Conservation (phyloP, 352 stramenopile genomes). For the Phytopythium boreale region DNA sequence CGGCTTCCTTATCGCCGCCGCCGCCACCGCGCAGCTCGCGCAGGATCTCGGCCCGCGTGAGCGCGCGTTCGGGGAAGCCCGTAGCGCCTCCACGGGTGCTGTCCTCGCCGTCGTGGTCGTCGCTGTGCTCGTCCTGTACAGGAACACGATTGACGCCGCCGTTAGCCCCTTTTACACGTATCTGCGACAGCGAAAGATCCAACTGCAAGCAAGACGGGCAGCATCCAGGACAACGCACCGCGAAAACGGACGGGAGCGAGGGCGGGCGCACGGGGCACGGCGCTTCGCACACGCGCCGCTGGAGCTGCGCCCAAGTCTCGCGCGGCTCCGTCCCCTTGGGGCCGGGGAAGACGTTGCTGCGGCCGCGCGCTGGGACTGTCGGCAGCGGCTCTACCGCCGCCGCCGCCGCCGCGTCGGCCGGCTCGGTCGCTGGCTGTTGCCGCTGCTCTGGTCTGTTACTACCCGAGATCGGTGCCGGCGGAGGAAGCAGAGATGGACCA, state of each 20-base stretch:
- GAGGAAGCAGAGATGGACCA: background rate
- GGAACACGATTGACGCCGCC: background rate
- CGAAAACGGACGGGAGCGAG: constrained; percentile 48
- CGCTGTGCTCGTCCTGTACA: background rate
- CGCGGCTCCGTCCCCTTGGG: constrained; percentile 25
- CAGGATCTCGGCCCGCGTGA: constrained; percentile 58
- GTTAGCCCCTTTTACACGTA: background rate
- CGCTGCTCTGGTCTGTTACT: background rate
- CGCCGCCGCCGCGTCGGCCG: background rate
- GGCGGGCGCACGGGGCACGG: constrained; percentile 43
- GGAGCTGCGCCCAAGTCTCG: constrained; percentile 60
- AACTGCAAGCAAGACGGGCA: too few relatives aligned
- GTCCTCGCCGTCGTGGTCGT: constrained; percentile 10
- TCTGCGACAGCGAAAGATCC: background rate
- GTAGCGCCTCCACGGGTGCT: background rate
- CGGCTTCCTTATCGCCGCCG: background rate
- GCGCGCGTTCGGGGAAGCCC: constrained; percentile 26
- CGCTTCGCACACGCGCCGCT: constrained; percentile 45
- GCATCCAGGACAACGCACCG: constrained; percentile 10
- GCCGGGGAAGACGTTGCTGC: background rate
- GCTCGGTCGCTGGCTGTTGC: background rate
- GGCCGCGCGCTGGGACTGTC: background rate
- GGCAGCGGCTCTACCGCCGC: background rate
- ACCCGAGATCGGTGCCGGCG: background rate
- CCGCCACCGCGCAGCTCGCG: constrained; percentile 20